A percentile compares a stretch with the other conserved stretches of the same genome.
Evolutionary conservation across 495 filamentous ascomycete species (phyloP).

Genomic region (Penicillium longicatenatum): DNA sequence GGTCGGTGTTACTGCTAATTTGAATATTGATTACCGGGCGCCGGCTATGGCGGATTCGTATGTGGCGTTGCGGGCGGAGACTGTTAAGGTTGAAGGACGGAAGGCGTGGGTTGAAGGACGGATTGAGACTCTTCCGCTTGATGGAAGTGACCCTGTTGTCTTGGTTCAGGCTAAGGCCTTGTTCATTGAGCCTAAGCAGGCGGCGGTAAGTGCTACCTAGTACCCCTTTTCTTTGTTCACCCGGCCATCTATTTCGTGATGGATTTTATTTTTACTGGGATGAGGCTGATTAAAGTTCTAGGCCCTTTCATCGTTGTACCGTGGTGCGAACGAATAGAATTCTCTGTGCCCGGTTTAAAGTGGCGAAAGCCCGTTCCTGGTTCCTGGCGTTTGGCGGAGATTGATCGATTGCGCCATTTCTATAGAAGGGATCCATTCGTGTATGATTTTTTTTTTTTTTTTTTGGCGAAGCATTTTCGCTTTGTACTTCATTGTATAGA

Average conservation of each 20-base stretch:
- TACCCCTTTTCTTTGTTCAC: neutral
- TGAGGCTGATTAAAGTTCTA: conserved; percentile 21
- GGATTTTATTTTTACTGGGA: neutral
- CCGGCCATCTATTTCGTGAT: neutral
- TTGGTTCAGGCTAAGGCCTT: conserved; percentile 80
- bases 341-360: conserved; percentile 8
- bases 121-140: conserved; percentile 77
- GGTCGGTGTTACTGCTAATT: conserved; percentile 85
- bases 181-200: conserved; percentile 87
- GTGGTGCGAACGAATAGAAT: conserved; percentile 26
- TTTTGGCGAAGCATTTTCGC: neutral
- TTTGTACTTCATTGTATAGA: conserved; percentile 5
- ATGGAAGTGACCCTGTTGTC: conserved; percentile 62
- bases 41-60: conserved; percentile 78
- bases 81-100: conserved; percentile 84
- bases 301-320: conserved; percentile 36
- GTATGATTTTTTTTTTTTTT: neutral
- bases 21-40: conserved; percentile 85
- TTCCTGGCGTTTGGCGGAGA: conserved; percentile 18
- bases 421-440: neutral
- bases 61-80: conserved; percentile 77
- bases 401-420: conserved; percentile 7
- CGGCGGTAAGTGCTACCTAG: conserved; percentile 58
- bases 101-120: conserved; percentile 96
- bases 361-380: conserved; percentile 21